Percentiles rank a stretch among this genome's conserved stretches.
Evolutionary conservation across 495 filamentous ascomycete species (phyloP).

Genomic region (Penicillium riverlandense): DNA sequence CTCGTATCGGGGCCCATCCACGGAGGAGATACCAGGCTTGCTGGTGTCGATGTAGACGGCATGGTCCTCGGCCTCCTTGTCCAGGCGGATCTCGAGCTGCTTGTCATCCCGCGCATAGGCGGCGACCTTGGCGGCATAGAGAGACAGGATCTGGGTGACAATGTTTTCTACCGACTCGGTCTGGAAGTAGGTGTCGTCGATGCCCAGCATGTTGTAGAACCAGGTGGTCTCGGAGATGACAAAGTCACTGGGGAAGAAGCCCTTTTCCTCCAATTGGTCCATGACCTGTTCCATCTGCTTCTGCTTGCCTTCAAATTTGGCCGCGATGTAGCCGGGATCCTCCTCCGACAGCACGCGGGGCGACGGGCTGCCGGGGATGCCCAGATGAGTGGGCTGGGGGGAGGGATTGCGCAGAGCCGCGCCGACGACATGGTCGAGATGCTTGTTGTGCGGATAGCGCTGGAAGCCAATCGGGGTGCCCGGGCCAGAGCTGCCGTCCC

Average conservation of each 20-base stretch:
- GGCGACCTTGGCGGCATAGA: constrained; percentile 96
- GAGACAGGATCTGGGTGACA: constrained; percentile 85
- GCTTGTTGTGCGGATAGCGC: constrained; percentile 50
- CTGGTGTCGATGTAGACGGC: constrained; percentile 98
- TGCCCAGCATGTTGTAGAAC: constrained; percentile 97
- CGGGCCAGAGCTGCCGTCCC: constrained; percentile 32
- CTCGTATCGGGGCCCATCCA: constrained; percentile 81
- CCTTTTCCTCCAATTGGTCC: constrained; percentile 66
- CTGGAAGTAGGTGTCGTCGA: constrained; percentile 98
- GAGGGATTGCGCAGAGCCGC: constrained; percentile 64
- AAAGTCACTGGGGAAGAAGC: constrained; percentile 80
- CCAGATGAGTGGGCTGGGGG: constrained; percentile 85
- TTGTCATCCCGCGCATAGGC: constrained; percentile 92
- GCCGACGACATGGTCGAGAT: constrained; percentile 54
- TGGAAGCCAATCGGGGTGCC: constrained; percentile 44
- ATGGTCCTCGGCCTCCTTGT: constrained; percentile 92
- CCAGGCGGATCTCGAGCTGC: constrained; percentile 83
- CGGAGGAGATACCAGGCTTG: constrained; percentile 68
- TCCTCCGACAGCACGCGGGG: constrained; percentile 71
- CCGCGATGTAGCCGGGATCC: constrained; percentile 92
- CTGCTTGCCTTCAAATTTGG: constrained; percentile 89
- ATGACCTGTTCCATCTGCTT: constrained; percentile 87
- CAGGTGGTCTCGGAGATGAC: constrained; percentile 79
- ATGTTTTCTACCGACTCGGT: constrained; percentile 83
- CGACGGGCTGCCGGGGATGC: constrained; percentile 56